Percentiles rank a stretch among this genome's conserved stretches.
These are phyloP conservation scores for Pseudogymnoascus sp. DNA, from an alignment of 2,329 filamentous ascomycete species.

Conservation along the genomic window DNA sequence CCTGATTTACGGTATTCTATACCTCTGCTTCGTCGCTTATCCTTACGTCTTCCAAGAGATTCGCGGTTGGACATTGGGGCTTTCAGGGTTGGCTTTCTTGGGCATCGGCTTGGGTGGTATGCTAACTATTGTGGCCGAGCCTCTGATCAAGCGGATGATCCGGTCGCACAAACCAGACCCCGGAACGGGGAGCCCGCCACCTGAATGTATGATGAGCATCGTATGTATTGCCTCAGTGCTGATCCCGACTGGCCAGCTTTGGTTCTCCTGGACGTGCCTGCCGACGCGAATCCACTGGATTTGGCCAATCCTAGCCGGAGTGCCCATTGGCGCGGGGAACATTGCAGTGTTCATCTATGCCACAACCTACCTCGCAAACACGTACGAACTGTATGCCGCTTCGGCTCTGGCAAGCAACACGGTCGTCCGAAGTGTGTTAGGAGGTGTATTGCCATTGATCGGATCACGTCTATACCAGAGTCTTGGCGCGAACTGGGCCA, in stretches of 20 bases:
- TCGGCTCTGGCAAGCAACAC: constrained; percentile 75
- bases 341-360: constrained; percentile 75
- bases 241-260: constrained; percentile 71
- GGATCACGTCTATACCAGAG: constrained; percentile 63
- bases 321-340: constrained; percentile 74
- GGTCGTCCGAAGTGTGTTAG: constrained; percentile 64
- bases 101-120: constrained; percentile 62
- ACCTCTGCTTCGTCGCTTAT: constrained; percentile 86
- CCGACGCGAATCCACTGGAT: constrained; percentile 74
- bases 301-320: constrained; percentile 67
- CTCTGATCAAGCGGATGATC: constrained; percentile 69
- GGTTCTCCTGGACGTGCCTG: constrained; percentile 82
- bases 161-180: constrained; percentile 69
- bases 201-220: constrained; percentile 74
- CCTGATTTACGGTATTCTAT: constrained; percentile 78
- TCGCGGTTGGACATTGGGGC: constrained; percentile 69
- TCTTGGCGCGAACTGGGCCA: constrained; percentile 71
- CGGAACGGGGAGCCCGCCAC: constrained; percentile 62
- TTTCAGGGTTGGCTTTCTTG: constrained; percentile 70
- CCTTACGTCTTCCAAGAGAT: constrained; percentile 71
- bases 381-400: constrained; percentile 76
- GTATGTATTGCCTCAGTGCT: constrained; percentile 72
- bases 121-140: constrained; percentile 56
- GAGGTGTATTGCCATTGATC: constrained; percentile 71
- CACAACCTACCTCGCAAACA: constrained; percentile 69